Evolutionary conservation across 306 rosid genomes (phyloP), one percentile per base, ranked within the genome.

Genomic region (Mimosa bimucronata): DNA sequence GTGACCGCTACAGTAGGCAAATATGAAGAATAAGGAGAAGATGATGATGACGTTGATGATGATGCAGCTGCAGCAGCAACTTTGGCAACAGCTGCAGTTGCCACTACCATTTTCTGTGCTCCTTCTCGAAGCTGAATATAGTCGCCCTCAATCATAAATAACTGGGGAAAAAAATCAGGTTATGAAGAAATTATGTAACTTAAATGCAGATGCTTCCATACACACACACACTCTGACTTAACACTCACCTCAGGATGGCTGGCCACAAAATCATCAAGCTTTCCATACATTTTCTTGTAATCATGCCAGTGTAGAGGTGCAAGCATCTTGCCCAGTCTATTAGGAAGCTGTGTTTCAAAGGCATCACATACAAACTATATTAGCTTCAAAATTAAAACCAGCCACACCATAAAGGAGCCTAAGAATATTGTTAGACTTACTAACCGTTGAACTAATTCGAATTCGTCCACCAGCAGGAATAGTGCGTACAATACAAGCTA

Each of bases 251-350:
- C 97, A 55, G 91, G 94, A 83, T 96, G 98, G 83, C 90, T 85
- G 64, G 96, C 90, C 29, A 96, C 92, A 34, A 96, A 91, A 58
- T 91, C 97, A 81, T 93, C 97, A 68, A 96, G 97, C 85, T 89
- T 96, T 78, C 99, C 99, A 78, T 88, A 90, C 83, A 86, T 93
- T 74, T 80, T 91, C 87, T 91, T 91, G 91, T 96, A 96, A 85
- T 96, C 98, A 80, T 89, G 92, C 99, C 99, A 96, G 86, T 89
- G 94, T 66, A 96, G 83, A 76, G 99, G 99, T 69, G 99, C 97
- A 82, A 96, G 99, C 99, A 96, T 93, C 90, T 93, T 96, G 81
- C 91, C 94, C 77, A 96, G 86, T 81, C 99, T 91, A 77, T 93
- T 96, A 16, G 99, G 99, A 71, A 96, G 91, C 99, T 96, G 92